Conservation (phyloP, 805 yeast species). For the Starmerella bombi region DNA sequence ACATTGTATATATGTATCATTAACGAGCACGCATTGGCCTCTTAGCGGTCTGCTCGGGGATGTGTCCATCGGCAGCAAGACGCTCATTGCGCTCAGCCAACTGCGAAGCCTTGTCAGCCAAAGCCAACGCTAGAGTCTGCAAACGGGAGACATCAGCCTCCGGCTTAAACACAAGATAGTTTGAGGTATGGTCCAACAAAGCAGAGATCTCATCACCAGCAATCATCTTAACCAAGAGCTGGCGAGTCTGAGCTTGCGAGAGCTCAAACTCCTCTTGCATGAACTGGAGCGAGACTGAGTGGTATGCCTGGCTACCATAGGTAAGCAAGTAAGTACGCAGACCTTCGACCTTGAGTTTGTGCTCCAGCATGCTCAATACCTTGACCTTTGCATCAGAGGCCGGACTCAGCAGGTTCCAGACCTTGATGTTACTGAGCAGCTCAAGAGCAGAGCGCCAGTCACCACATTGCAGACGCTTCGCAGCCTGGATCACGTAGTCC, state of each 20-base stretch:
- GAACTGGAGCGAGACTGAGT: slow-evolving; percentile 55
- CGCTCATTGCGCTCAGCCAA: slow-evolving; percentile 77
- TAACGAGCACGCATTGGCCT: too few species aligned
- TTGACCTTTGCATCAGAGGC: slow-evolving; percentile 41
- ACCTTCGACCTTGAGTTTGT: slow-evolving; percentile 77
- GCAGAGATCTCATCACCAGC: slow-evolving; percentile 67
- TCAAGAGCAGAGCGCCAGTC: slow-evolving; percentile 74
- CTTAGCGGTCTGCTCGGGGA: slow-evolving; percentile 18
- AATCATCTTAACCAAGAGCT: slow-evolving; percentile 62
- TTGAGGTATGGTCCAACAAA: slow-evolving; percentile 51
- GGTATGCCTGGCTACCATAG: slow-evolving; percentile 54
- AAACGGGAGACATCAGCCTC: slow-evolving; percentile 71
- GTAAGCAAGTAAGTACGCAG: slow-evolving; percentile 84
- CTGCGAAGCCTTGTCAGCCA: slow-evolving; percentile 68
- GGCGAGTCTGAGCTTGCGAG: slow-evolving; percentile 40
- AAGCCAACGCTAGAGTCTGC: slow-evolving; percentile 73
- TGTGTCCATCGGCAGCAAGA: slow-evolving; percentile 64
- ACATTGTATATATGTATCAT: too few species aligned
- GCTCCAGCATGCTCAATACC: slow-evolving; percentile 44
- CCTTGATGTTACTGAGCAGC: slow-evolving; percentile 60
- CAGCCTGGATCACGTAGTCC: slow-evolving; percentile 86
- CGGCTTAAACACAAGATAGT: slow-evolving; percentile 52
- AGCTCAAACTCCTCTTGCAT: slow-evolving; percentile 58
- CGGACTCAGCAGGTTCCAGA: slow-evolving; percentile 74
- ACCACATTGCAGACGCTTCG: slow-evolving; percentile 74